Base-by-base conservation (phyloP, 139 green algal species). In the Chlamydomonas sphaeroides region DNA sequence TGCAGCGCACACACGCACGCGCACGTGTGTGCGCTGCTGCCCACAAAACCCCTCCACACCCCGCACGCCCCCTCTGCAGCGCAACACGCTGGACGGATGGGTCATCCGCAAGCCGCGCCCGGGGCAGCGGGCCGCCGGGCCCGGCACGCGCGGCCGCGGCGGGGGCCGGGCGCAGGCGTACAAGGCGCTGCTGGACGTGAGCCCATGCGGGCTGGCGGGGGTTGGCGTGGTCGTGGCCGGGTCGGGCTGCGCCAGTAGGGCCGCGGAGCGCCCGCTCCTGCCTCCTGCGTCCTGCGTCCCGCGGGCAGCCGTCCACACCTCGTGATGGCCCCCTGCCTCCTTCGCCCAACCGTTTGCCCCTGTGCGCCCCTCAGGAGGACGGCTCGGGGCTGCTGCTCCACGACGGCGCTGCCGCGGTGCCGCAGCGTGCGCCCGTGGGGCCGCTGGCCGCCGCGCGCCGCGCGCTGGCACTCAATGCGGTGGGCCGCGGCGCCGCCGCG, bases 21-120 rank as follows among this genome's bases (percentile, higher is more conserved):
- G n/a, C n/a, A n/a, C n/a, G n/a, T n/a, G n/a, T n/a, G n/a, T n/a
- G n/a, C n/a, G n/a, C n/a, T n/a, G n/a, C n/a, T n/a, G n/a, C n/a
- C n/a, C n/a, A n/a, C n/a, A n/a, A n/a, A n/a, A n/a, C n/a, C n/a
- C n/a, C n/a, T n/a, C n/a, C n/a, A n/a, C n/a, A n/a, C n/a, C n/a
- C n/a, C n/a, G n/a, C n/a, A n/a, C n/a, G n/a, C 32, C 49, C 33
- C 65, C 86, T 76, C 48, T 35, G 67, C 75, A 89, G 87, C 56
- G 87, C 83, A 65, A 91, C 72, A 68, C 88, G 41, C 62, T 79
- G 35, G 59, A 88, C 69, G 57, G 87, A 61, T 77, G 88, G 75
- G 79, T 86, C 68, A 65, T 89, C 59, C 36, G 90, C 62, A 85
- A 91, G 70, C 57, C 86, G 78, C 74, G 74, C 25, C 38, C 59